Percentiles rank a stretch among this genome's conserved stretches.
Conservation (phyloP, 192 early-diverging fungal genomes). For the Haplosporangium gracile region DNA sequence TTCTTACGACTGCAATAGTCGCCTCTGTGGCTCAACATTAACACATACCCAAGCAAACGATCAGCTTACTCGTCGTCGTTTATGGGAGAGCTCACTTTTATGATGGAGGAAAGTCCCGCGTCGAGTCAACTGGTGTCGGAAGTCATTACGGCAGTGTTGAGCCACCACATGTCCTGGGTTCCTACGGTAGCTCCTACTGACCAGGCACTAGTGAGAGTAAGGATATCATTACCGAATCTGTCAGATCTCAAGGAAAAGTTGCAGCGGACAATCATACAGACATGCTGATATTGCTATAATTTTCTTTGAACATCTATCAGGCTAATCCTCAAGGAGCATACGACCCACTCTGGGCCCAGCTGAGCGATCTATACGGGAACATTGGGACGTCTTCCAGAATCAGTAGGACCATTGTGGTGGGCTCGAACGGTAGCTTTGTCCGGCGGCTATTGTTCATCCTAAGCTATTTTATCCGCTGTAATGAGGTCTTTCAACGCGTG, state of each 20-base stretch:
- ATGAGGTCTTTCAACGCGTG: conserved; percentile 66
- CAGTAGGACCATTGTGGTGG: conserved; percentile 67
- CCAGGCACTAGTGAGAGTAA: conserved; percentile 53
- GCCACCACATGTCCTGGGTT: conserved; percentile 69
- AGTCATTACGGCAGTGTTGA: conserved; percentile 63
- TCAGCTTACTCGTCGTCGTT: conserved; percentile 35
- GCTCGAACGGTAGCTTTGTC: conserved; percentile 59
- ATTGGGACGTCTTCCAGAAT: conserved; percentile 63
- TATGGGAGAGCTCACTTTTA: conserved; percentile 37
- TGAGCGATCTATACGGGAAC: conserved; percentile 69
- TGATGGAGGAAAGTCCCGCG: conserved; percentile 45
- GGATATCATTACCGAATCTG: neutral
- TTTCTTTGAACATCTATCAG: conserved; percentile 9
- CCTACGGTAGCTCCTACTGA: conserved; percentile 65
- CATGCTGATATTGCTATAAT: neutral
- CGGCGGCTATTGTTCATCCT: conserved; percentile 65
- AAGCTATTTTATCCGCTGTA: conserved; percentile 71
- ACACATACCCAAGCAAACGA: conserved; percentile 49
- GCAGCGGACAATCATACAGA: neutral
- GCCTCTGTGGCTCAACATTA: conserved; percentile 54
- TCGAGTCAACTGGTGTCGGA: conserved; percentile 60
- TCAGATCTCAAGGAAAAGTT: neutral
- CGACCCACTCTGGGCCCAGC: conserved; percentile 71
- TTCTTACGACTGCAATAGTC: conserved; percentile 31
- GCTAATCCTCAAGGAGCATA: conserved; percentile 57